Evolutionary conservation across 2,329 filamentous ascomycete genomes (phyloP).

Genomic region (Pseudodiploospora longispora): DNA sequence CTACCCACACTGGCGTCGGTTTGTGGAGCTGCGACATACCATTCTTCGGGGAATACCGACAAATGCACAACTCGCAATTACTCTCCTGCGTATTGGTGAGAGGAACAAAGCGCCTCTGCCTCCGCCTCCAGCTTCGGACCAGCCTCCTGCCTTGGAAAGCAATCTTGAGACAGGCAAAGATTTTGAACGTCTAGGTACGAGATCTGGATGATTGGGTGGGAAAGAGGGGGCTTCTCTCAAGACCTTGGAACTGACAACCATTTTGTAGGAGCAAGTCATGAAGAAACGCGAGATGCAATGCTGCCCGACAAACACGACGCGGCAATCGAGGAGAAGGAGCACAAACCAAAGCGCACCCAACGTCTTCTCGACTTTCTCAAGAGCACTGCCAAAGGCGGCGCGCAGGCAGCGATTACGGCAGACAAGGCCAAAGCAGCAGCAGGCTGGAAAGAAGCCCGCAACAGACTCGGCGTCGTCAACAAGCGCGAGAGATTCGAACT

Average conservation of each 20-base stretch:
- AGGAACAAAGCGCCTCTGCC: conserved; percentile 72
- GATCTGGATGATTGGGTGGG: no score
- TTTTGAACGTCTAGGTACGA: conserved; percentile 26
- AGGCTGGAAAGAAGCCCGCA: conserved; percentile 50
- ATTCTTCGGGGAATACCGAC: conserved; percentile 76
- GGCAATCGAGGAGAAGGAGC: conserved; percentile 32
- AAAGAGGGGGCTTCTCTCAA: not conserved
- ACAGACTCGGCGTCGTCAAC: conserved; percentile 62
- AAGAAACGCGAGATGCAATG: conserved; percentile 60
- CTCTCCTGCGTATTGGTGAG: conserved; percentile 73
- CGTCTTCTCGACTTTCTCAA: conserved; percentile 58
- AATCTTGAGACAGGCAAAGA: conserved; percentile 37
- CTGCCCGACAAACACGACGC: conserved; percentile 28
- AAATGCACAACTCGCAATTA: conserved; percentile 76
- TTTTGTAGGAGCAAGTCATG: conserved; percentile 40
- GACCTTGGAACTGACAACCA: not conserved
- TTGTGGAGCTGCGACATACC: conserved; percentile 66
- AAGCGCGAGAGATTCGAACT: conserved; percentile 31
- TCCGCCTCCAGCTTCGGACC: conserved; percentile 35
- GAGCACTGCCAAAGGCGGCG: conserved; percentile 58
- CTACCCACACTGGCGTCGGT: conserved; percentile 66
- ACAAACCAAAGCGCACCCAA: conserved; percentile 31
- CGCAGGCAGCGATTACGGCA: conserved; percentile 64
- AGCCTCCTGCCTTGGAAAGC: conserved; percentile 28
- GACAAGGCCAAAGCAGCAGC: conserved; percentile 63